Evolutionary conservation across 2,329 filamentous ascomycete species (phyloP).

Genomic region (Neurospora crassa): DNA sequence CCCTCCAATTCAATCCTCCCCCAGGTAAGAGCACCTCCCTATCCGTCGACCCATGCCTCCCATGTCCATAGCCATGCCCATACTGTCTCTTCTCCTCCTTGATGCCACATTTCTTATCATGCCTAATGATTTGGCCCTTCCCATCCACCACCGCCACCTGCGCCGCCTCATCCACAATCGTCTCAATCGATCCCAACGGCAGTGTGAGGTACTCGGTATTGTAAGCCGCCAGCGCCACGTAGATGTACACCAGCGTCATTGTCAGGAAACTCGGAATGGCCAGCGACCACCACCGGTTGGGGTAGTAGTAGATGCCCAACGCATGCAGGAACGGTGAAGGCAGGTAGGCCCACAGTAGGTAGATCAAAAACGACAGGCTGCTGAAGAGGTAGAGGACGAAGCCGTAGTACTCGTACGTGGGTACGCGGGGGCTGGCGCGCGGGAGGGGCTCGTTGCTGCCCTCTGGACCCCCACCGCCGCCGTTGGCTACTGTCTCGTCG

Average conservation of each 20-base stretch:
- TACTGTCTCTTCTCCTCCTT: conserved; percentile 25
- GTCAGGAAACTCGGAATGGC: conserved; percentile 87
- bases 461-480: background rate
- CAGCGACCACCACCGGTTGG: conserved; percentile 94
- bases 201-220: conserved; percentile 85
- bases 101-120: conserved; percentile 25
- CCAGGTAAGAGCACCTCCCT: conserved; percentile 17
- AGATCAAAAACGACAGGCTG: conserved; percentile 67
- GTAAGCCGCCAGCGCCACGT: conserved; percentile 82
- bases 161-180: conserved; percentile 82
- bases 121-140: conserved; percentile 42
- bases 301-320: conserved; percentile 92
- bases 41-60: conserved; percentile 25
- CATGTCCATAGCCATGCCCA: conserved; percentile 26
- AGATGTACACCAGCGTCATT: conserved; percentile 83
- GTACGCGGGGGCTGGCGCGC: conserved; percentile 81
- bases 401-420: conserved; percentile 99
- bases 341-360: conserved; percentile 76
- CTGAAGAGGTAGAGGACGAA: conserved; percentile 94
- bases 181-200: conserved; percentile 70
- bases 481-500: conserved; percentile 47
- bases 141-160: conserved; percentile 75
- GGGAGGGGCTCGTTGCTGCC: conserved; percentile 51
- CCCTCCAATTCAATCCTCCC: conserved; percentile 56
- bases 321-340: conserved; percentile 87